Evolutionary conservation across 1,284 basidiomycete species (phyloP), one percentile per base, ranked within the genome.

Genomic region (Athelia sp.): DNA sequence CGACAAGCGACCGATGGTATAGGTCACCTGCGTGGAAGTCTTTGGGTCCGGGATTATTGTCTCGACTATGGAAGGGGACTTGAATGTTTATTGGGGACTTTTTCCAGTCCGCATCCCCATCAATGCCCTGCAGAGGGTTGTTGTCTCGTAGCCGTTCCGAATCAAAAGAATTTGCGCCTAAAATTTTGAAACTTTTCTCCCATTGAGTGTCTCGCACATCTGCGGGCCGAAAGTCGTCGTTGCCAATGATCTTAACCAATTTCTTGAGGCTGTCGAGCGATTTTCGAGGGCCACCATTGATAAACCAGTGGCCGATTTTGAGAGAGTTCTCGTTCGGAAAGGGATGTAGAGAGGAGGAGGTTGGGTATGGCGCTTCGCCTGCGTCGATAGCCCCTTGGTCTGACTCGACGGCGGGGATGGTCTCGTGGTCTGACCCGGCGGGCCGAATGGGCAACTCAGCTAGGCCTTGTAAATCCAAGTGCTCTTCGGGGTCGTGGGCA

Each of bases 1-100:
- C 46, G 13, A 51, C 42, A 8, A 56, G 53, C 3, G 34, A 40
- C 13, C 53, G 49, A 32, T 54, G 47, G 24, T 51, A 38, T 17
- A 49, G 40, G 36, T 52, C 50, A 2, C 13, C 3, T 24, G 21
- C 49, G 43, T 17, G 42, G 48, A 26, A 17, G 11, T 44, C 23
- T n/a, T 26, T n/a, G 22, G 36, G 36, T 4, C 36, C 36, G n/a
- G 36, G 36, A 9, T 21, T 21, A 4, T 44, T 21, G 9, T 15
- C 15, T 9, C 43, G 17, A 22, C 43, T 44, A 10, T 26, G 19
- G 18, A 44, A 44, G 8, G 43, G 43, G 11, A 44, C 43, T 9
- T n/a, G 19, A 17, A 40, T 40, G 36, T n/a, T 6, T 6, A 40
- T 40, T 40, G 43, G 19, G 8, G 43, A 21, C 22, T 22, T 44